These are phyloP conservation scores for Xylariaceae sp. DNA, from an alignment of 2,329 filamentous ascomycete genomes.

Conservation along the genomic window DNA sequence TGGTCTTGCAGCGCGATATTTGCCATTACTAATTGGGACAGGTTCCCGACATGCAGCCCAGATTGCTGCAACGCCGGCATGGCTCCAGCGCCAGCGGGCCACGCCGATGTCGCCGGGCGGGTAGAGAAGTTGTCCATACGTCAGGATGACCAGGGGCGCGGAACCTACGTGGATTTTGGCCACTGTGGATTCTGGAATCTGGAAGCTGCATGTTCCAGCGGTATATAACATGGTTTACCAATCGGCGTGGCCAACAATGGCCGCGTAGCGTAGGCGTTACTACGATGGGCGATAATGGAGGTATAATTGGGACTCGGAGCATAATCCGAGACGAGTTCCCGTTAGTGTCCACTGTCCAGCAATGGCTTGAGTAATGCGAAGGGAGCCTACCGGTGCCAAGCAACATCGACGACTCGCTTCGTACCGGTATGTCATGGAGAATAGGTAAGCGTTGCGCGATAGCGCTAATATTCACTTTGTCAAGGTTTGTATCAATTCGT, in stretches of 20 bases:
- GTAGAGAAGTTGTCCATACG: background rate
- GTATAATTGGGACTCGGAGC: background rate
- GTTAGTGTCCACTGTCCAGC: too few relatives aligned
- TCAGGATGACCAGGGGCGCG: conserved; percentile 7
- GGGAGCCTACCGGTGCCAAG: background rate
- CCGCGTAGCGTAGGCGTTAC: background rate
- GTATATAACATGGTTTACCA: background rate
- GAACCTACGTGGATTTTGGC: background rate
- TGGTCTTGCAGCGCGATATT: background rate
- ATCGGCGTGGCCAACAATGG: background rate
- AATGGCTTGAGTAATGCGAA: background rate
- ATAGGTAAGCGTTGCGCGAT: background rate
- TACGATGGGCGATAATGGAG: background rate
- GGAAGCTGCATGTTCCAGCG: too few relatives aligned
- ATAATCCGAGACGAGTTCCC: background rate
- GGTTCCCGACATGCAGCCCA: conserved; percentile 8
- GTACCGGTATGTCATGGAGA: background rate
- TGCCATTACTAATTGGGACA: background rate
- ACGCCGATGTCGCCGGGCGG: conserved; percentile 19
- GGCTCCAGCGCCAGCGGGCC: background rate
- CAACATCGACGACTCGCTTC: background rate
- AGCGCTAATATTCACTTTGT: background rate
- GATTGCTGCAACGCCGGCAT: conserved; percentile 6
- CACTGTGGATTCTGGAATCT: background rate
- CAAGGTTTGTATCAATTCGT: background rate